These are phyloP conservation scores for Botryotinia calthae DNA, from an alignment of 2,329 filamentous ascomycete species.

Conservation along the genomic window DNA sequence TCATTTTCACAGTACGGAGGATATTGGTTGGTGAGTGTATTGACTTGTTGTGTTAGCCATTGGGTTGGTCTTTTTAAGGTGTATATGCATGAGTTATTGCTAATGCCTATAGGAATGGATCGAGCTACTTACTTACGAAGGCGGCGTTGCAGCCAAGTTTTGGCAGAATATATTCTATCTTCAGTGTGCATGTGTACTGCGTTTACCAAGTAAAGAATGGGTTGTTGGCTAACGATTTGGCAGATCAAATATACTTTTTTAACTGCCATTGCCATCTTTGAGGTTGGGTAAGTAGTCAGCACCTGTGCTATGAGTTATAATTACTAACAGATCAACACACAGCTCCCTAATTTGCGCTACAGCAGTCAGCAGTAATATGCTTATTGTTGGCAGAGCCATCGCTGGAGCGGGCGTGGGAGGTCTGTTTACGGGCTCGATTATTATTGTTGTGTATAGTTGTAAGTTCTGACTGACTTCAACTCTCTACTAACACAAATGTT, in stretches of 20 bases:
- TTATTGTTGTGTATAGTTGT: slow-evolving; percentile 32
- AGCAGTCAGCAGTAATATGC: slow-evolving; percentile 33
- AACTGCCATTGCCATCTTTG: slow-evolving; percentile 35
- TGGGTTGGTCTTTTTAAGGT: not conserved
- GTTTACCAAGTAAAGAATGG: not conserved
- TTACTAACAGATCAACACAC: not conserved
- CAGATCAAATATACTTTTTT: slow-evolving; percentile 37
- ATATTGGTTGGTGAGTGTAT: slow-evolving; percentile 46
- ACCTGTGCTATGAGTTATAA: not conserved
- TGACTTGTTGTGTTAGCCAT: not conserved
- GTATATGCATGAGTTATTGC: not conserved
- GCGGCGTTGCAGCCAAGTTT: slow-evolving; percentile 37
- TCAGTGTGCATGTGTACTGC: slow-evolving; percentile 4
- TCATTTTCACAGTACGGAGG: slow-evolving; percentile 42
- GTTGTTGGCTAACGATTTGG: not conserved
- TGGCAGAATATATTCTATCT: slow-evolving; percentile 38
- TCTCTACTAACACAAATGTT: slow-evolving; percentile 3
- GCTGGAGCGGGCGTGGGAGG: slow-evolving; percentile 39
- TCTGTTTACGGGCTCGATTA: slow-evolving; percentile 41
- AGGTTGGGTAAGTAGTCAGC: slow-evolving; percentile 25
- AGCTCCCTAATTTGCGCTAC: slow-evolving; percentile 33
- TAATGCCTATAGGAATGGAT: not conserved
- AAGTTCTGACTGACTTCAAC: not conserved
- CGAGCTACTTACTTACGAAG: slow-evolving; percentile 39
- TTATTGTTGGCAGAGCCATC: slow-evolving; percentile 38